phyloP scores from a whole-genome alignment of 352 stramenopile species.

The Phytopythium mirpurense region DNA sequence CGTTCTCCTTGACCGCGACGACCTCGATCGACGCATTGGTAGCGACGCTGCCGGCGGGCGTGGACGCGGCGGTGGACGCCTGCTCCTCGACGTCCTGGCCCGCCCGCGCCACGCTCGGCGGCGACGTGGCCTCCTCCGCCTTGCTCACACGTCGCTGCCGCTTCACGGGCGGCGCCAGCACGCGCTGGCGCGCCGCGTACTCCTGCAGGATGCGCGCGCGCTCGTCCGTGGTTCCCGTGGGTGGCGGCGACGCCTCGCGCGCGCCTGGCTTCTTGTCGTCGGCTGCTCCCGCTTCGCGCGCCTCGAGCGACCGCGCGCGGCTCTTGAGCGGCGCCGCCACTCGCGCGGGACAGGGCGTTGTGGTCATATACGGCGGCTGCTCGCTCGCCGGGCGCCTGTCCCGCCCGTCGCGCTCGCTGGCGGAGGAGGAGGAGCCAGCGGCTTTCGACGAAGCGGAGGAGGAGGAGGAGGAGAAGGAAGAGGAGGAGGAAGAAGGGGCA shows the following conservation, averaged over 20 bases:
- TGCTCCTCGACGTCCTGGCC: constrained; percentile 1
- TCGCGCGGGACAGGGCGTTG: not conserved
- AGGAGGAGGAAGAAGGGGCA: too few relatives aligned
- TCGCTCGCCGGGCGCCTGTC: not conserved
- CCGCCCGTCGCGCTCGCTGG: not conserved
- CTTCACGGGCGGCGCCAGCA: constrained; percentile 5
- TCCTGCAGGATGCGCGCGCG: constrained; percentile 6
- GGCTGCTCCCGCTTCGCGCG: not conserved
- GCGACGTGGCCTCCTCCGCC: not conserved
- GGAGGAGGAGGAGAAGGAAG: too few relatives aligned
- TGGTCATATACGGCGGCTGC: constrained; percentile 3
- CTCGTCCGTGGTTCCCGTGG: constrained; percentile 1
- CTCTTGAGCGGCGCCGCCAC: not conserved
- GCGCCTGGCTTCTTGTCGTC: not conserved
- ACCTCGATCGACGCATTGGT: not conserved
- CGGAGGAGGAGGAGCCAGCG: not conserved
- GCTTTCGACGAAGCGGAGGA: too few relatives aligned
- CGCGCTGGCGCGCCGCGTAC: constrained; percentile 4
- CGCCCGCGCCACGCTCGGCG: not conserved
- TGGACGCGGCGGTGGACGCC: constrained; percentile 1
- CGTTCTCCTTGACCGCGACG: not conserved
- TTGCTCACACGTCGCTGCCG: constrained; percentile 1
- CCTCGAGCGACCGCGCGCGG: constrained; percentile 1
- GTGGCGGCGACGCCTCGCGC: not conserved
- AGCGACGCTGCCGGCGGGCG: constrained; percentile 1